Evolutionary conservation across 495 filamentous ascomycete genomes (phyloP).

Genomic region (Hypoxylon fragiforme): DNA sequence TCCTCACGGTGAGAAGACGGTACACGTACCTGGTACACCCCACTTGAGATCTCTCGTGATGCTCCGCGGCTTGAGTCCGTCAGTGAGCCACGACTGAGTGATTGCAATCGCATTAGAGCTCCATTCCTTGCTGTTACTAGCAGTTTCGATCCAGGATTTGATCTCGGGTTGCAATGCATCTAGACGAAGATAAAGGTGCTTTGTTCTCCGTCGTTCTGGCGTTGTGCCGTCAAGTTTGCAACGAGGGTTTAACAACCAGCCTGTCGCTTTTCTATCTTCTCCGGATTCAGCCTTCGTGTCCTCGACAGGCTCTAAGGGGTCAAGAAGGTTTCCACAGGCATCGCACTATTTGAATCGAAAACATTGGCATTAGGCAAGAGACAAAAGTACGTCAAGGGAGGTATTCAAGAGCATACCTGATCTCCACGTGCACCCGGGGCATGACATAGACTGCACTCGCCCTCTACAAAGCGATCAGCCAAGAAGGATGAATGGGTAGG

Average conservation of each 20-base stretch:
- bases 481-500: constrained; percentile 81
- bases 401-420: constrained; percentile 33
- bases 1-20: neutral
- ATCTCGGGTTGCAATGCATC: constrained; percentile 78
- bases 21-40: constrained; percentile 66
- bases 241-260: constrained; percentile 53
- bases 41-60: constrained; percentile 94
- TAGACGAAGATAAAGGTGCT: constrained; percentile 71
- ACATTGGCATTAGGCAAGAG: constrained; percentile 59
- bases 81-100: constrained; percentile 76
- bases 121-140: constrained; percentile 61
- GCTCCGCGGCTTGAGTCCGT: constrained; percentile 78
- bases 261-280: constrained; percentile 28
- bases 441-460: constrained; percentile 82
- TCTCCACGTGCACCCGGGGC: constrained; percentile 72
- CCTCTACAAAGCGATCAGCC: constrained; percentile 92
- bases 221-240: constrained; percentile 86
- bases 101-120: constrained; percentile 73
- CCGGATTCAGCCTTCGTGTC: constrained; percentile 27
- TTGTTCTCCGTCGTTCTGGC: constrained; percentile 67
- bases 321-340: constrained; percentile 75
- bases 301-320: constrained; percentile 61
- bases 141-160: constrained; percentile 67
- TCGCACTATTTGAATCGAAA: constrained; percentile 72
- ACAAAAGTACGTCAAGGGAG: too few species aligned